Evolutionary conservation across 345 rosid genomes (phyloP).

Genomic region (Cardamine resedifolia): DNA sequence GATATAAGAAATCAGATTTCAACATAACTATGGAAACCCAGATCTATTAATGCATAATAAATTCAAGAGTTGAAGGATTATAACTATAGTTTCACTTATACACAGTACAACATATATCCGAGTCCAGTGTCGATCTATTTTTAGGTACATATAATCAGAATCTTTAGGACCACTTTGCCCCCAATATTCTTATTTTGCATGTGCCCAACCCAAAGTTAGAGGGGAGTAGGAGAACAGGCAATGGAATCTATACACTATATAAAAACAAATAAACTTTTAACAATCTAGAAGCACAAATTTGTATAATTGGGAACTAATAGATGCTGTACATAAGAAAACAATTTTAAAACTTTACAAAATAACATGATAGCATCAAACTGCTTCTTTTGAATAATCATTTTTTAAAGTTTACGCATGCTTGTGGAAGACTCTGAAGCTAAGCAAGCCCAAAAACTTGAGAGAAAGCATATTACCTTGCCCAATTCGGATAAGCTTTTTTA

Average conservation of each 20-base stretch:
- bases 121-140: neutral
- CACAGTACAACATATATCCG: neutral
- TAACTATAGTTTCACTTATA: neutral
- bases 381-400: neutral
- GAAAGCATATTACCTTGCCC: slow-evolving; percentile 72
- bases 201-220: neutral
- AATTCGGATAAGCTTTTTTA: slow-evolving; percentile 76
- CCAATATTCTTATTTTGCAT: slow-evolving; percentile 7
- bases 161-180: slow-evolving; percentile 9
- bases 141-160: neutral
- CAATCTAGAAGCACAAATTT: neutral
- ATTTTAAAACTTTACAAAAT: neutral
- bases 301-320: neutral
- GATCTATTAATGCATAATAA: slow-evolving; percentile 2
- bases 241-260: neutral
- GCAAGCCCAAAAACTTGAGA: neutral
- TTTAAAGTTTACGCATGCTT: neutral
- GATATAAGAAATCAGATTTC: neutral
- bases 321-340: neutral
- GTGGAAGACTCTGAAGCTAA: slow-evolving; percentile 4
- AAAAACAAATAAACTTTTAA: neutral
- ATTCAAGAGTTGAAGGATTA: neutral
- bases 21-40: neutral
- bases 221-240: neutral
- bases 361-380: neutral